phyloP scores from a whole-genome alignment of 768 basidiomycete genomes.

The Phylloporus sp. region DNA sequence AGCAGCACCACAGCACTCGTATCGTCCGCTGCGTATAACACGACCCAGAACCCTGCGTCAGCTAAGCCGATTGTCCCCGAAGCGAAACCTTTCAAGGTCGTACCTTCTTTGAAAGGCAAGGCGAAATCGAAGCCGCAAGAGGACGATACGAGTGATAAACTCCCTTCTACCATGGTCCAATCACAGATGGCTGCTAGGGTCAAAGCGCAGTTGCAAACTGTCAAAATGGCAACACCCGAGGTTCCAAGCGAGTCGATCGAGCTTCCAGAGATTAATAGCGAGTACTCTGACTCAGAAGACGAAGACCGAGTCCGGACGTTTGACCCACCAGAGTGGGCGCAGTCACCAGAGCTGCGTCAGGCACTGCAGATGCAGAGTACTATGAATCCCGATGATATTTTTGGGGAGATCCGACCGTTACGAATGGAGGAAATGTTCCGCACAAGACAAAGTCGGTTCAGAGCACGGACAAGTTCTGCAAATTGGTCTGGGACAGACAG shows the following conservation, averaged over 20 bases:
- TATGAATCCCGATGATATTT: constrained; percentile 89
- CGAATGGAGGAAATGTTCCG: constrained; percentile 94
- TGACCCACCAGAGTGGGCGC: constrained; percentile 83
- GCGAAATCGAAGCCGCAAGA: constrained; percentile 45
- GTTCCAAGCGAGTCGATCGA: constrained; percentile 80
- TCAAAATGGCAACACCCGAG: constrained; percentile 43
- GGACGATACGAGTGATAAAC: constrained; percentile 44
- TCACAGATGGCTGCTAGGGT: constrained; percentile 69
- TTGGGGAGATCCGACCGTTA: constrained; percentile 82
- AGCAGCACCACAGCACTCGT: constrained; percentile 29
- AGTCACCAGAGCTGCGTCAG: constrained; percentile 79
- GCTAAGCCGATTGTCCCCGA: constrained; percentile 30
- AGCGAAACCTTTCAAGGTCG: constrained; percentile 35
- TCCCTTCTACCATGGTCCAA: constrained; percentile 62
- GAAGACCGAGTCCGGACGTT: constrained; percentile 74
- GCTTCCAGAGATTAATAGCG: constrained; percentile 92
- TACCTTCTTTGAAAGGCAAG: constrained; percentile 43
- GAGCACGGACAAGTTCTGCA: constrained; percentile 88
- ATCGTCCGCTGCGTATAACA: constrained; percentile 40
- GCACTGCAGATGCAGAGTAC: constrained; percentile 79
- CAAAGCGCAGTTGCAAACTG: constrained; percentile 63
- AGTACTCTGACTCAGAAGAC: constrained; percentile 95
- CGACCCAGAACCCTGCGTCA: constrained; percentile 33
- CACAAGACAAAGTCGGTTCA: constrained; percentile 71
- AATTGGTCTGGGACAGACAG: constrained; percentile 95